These are phyloP conservation scores for Aspergillus udagawae DNA, from an alignment of 2,329 filamentous ascomycete species.

Conservation along the genomic window DNA sequence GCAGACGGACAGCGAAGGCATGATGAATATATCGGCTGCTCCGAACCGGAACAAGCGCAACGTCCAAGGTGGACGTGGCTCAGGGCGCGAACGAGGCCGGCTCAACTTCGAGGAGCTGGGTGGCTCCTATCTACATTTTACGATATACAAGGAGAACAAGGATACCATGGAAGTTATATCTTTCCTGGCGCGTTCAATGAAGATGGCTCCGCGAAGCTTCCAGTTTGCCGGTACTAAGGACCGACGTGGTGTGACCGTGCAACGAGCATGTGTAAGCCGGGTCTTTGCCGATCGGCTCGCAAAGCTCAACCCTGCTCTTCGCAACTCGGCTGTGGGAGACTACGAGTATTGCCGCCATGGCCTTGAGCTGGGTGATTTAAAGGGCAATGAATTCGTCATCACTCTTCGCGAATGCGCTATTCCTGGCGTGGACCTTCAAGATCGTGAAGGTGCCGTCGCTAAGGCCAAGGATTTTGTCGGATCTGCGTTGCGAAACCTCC, in stretches of 20 bases:
- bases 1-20: slow-evolving; percentile 66
- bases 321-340: slow-evolving; percentile 67
- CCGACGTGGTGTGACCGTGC: slow-evolving; percentile 77
- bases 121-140: slow-evolving; percentile 86
- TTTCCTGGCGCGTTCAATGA: slow-evolving; percentile 69
- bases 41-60: slow-evolving; percentile 32
- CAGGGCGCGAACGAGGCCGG: slow-evolving; percentile 37
- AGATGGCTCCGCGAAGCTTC: slow-evolving; percentile 64
- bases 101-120: slow-evolving; percentile 62
- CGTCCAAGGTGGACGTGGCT: slow-evolving; percentile 27
- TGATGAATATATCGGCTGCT: slow-evolving; percentile 54
- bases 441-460: slow-evolving; percentile 46
- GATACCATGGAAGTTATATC: slow-evolving; percentile 90
- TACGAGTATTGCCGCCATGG: slow-evolving; percentile 70
- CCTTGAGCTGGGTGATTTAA: slow-evolving; percentile 76
- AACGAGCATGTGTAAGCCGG: slow-evolving; percentile 68
- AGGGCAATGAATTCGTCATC: slow-evolving; percentile 89
- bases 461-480: slow-evolving; percentile 45
- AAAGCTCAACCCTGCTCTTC: slow-evolving; percentile 57
- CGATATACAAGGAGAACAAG: slow-evolving; percentile 93
- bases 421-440: slow-evolving; percentile 36
- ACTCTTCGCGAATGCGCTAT: slow-evolving; percentile 82
- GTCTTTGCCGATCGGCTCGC: slow-evolving; percentile 61
- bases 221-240: slow-evolving; percentile 90
- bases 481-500: slow-evolving; percentile 63